These are phyloP conservation scores for Strobilomyces echinocephalus DNA, from an alignment of 768 basidiomycete species.

Conservation along the genomic window DNA sequence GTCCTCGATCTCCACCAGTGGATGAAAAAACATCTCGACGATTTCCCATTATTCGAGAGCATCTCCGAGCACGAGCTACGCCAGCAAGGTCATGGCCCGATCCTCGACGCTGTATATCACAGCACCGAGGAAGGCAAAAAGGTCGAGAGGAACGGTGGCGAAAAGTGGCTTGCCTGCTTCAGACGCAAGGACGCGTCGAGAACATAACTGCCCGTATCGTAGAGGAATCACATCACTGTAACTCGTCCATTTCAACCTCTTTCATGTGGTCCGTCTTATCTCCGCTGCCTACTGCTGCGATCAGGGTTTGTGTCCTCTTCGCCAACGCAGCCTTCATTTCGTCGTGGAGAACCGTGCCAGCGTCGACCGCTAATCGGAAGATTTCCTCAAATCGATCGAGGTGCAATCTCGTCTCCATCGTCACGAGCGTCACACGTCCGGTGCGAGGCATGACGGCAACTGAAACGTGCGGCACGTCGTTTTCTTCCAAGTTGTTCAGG, in stretches of 20 bases:
- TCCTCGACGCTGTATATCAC: slow-evolving; percentile 77
- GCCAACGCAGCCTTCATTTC: slow-evolving; percentile 80
- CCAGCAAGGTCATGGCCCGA: slow-evolving; percentile 66
- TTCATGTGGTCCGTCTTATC: slow-evolving; percentile 30
- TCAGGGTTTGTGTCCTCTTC: slow-evolving; percentile 55
- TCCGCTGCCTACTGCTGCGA: slow-evolving; percentile 55
- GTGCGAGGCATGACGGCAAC: slow-evolving; percentile 87
- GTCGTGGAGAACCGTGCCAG: slow-evolving; percentile 66
- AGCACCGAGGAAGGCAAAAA: slow-evolving; percentile 97
- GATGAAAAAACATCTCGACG: slow-evolving; percentile 88
- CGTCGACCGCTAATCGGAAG: slow-evolving; percentile 72
- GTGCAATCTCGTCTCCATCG: slow-evolving; percentile 92
- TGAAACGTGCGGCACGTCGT: slow-evolving; percentile 81
- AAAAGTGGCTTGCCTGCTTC: slow-evolving; percentile 93
- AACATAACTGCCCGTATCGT: background rate
- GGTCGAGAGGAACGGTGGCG: slow-evolving; percentile 85
- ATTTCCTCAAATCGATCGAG: slow-evolving; percentile 91
- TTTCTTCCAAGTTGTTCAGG: slow-evolving; percentile 84
- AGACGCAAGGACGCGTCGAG: slow-evolving; percentile 44
- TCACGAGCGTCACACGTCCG: slow-evolving; percentile 80
- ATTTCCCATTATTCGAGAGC: slow-evolving; percentile 81
- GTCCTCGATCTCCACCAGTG: slow-evolving; percentile 91
- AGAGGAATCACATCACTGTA: slow-evolving; percentile 23
- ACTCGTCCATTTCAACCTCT: slow-evolving; percentile 37
- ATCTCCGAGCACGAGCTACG: slow-evolving; percentile 73